phyloP scores from a whole-genome alignment of 106 monocot genomes.

The Gastrodia elata region DNA sequence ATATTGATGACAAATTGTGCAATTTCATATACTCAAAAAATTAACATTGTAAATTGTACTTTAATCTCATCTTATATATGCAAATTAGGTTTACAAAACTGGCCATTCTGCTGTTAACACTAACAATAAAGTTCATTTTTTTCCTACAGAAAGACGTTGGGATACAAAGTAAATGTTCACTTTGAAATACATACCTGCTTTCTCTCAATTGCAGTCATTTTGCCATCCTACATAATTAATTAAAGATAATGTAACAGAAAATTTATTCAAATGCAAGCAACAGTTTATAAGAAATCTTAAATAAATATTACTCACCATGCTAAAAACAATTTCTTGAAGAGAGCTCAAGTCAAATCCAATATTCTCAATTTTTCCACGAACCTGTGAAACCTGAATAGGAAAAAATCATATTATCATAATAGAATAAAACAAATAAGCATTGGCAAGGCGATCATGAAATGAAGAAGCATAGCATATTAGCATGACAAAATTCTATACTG shows the following conservation, averaged over 20 bases:
- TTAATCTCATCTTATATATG: neutral
- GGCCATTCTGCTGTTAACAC: neutral
- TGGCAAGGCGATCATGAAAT: neutral
- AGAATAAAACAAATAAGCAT: neutral
- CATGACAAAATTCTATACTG: neutral
- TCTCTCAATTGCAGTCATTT: constrained; percentile 66
- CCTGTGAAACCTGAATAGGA: constrained; percentile 12
- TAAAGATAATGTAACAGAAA: neutral
- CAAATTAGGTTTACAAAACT: neutral
- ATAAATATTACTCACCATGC: constrained; percentile 11
- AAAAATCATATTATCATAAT: neutral
- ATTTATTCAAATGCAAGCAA: neutral
- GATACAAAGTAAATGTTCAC: neutral
- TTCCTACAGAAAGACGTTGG: too few relatives aligned
- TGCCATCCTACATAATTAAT: constrained; percentile 50
- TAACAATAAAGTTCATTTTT: neutral
- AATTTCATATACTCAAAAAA: neutral
- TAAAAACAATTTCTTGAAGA: constrained; percentile 12
- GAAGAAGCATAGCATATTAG: neutral
- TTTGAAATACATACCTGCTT: constrained; percentile 54
- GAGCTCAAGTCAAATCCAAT: constrained; percentile 15
- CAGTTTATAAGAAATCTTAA: neutral
- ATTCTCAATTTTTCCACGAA: constrained; percentile 17
- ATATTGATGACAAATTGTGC: neutral
- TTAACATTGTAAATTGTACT: neutral